A percentile compares a stretch with the other conserved stretches of the same genome.
Conservation (phyloP, 1,284 basidiomycete species). For the Leccinum pachyderme region DNA sequence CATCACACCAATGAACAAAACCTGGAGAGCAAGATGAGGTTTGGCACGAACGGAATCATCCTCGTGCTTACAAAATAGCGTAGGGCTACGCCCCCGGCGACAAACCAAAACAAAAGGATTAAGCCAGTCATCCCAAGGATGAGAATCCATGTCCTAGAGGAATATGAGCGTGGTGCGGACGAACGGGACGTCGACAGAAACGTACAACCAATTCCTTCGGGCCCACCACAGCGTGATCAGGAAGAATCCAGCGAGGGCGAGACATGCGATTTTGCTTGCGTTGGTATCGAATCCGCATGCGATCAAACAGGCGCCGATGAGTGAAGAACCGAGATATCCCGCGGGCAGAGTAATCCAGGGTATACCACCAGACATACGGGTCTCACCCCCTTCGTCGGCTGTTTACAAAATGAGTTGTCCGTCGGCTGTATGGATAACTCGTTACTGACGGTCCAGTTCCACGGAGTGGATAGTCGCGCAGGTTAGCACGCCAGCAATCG, state of each 20-base stretch:
- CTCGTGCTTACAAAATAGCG: conserved; percentile 58
- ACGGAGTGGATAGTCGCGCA: conserved; percentile 90
- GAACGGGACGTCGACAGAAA: conserved; percentile 11
- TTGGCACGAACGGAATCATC: neutral
- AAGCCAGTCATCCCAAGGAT: conserved; percentile 76
- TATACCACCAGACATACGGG: conserved; percentile 91
- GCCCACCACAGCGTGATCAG: conserved; percentile 94
- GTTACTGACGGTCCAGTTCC: conserved; percentile 71
- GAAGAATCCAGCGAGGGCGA: conserved; percentile 85
- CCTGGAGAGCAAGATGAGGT: conserved; percentile 40
- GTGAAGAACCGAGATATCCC: conserved; percentile 88
- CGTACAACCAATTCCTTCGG: conserved; percentile 74
- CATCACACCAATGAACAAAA: conserved; percentile 96
- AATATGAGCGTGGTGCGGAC: neutral
- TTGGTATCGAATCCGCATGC: conserved; percentile 93
- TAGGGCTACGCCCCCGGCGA: conserved; percentile 67
- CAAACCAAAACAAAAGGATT: conserved; percentile 83
- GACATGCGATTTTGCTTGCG: conserved; percentile 86
- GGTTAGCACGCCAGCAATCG: conserved; percentile 78
- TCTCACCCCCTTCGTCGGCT: conserved; percentile 93
- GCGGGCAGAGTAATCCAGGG: conserved; percentile 84
- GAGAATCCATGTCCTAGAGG: conserved; percentile 63
- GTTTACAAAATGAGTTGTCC: conserved; percentile 10
- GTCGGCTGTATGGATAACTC: neutral
- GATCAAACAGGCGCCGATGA: conserved; percentile 89